Evolutionary conservation across 495 filamentous ascomycete species (phyloP).

Genomic region (Penicillium subrubescens): DNA sequence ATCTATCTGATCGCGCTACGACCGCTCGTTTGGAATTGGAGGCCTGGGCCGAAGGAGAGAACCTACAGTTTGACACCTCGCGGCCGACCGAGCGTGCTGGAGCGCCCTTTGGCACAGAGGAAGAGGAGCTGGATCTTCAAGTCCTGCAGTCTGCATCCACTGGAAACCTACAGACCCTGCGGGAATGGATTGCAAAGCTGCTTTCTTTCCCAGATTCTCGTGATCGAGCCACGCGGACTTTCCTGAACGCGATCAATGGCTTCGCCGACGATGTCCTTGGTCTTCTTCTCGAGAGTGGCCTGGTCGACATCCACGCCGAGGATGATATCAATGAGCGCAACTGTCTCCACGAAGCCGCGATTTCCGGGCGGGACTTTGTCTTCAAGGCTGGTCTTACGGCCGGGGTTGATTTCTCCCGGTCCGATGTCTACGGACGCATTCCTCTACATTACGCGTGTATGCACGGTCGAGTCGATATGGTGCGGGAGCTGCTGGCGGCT

Average conservation of each 20-base stretch:
- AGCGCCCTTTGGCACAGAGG: constrained; percentile 69
- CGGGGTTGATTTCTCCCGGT: constrained; percentile 72
- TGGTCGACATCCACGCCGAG: constrained; percentile 84
- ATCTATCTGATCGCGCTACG: constrained; percentile 93
- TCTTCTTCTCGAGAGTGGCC: constrained; percentile 72
- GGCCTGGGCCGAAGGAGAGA: constrained; percentile 95
- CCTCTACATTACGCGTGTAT: constrained; percentile 96
- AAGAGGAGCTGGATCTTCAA: constrained; percentile 83
- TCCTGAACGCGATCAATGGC: constrained; percentile 83
- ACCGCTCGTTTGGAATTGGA: constrained; percentile 89
- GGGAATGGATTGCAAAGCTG: constrained; percentile 64
- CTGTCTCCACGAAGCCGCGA: constrained; percentile 91
- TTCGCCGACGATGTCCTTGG: constrained; percentile 77
- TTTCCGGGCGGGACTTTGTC: constrained; percentile 79
- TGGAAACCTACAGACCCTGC: constrained; percentile 64
- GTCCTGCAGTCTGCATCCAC: constrained; percentile 82
- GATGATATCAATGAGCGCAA: constrained; percentile 98
- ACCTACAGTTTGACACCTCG: constrained; percentile 73
- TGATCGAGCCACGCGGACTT: constrained; percentile 82
- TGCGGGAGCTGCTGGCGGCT: constrained; percentile 65
- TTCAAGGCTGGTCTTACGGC: constrained; percentile 69
- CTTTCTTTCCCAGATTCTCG: constrained; percentile 56
- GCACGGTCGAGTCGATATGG: constrained; percentile 85
- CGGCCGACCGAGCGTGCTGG: constrained; percentile 62
- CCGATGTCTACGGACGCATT: constrained; percentile 91